Percentiles rank a stretch among this genome's conserved stretches.
phyloP scores from a whole-genome alignment of 306 rosid genomes.

The Gynostemma pentaphyllum region DNA sequence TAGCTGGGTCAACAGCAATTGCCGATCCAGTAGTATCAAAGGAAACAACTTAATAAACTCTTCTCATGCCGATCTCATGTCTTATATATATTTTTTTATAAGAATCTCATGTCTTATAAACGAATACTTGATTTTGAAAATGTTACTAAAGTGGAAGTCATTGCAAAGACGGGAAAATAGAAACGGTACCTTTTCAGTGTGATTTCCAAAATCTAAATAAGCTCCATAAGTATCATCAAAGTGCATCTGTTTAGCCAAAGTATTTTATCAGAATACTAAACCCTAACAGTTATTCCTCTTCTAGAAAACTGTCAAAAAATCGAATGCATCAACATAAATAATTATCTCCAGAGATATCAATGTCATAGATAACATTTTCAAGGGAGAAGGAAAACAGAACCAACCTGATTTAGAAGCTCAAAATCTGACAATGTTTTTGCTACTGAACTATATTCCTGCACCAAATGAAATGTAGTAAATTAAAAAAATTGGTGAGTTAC shows the following conservation, averaged over 20 bases:
- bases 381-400: constrained; percentile 1
- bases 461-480: constrained; percentile 11
- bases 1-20: too few relatives aligned
- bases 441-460: constrained; percentile 58
- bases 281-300: neutral
- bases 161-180: neutral
- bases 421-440: constrained; percentile 58
- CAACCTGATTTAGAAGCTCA: constrained; percentile 74
- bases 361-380: neutral
- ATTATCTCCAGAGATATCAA: neutral
- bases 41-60: neutral
- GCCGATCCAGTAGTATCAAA: neutral
- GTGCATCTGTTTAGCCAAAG: constrained; percentile 65
- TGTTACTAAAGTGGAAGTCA: neutral
- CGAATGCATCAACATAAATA: neutral
- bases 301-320: neutral
- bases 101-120: neutral
- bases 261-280: neutral
- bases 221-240: constrained; percentile 58
- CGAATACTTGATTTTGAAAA: neutral
- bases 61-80: neutral
- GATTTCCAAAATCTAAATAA: constrained; percentile 85
- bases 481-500: neutral
- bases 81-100: neutral
- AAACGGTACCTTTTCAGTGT: constrained; percentile 80